A percentile compares a stretch with the other conserved stretches of the same genome.
phyloP scores from a whole-genome alignment of 352 stramenopile genomes.

The Phytophthora ramorum region DNA sequence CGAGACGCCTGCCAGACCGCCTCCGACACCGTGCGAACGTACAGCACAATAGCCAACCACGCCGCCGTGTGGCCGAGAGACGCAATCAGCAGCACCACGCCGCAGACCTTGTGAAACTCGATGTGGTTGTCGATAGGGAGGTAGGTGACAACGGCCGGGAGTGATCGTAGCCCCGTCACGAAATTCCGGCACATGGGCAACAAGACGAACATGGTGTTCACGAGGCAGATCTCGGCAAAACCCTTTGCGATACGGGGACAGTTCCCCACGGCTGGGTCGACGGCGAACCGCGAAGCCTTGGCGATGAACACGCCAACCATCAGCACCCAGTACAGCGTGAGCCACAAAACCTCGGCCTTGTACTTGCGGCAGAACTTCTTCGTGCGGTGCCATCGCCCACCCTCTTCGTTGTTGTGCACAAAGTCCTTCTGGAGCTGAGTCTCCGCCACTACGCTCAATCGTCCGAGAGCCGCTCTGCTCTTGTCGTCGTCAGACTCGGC shows the following conservation, averaged over 20 bases:
- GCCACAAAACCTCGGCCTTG: neutral
- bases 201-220: constrained; percentile 80
- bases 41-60: constrained; percentile 66
- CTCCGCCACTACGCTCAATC: constrained; percentile 17
- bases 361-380: constrained; percentile 35
- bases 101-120: constrained; percentile 81
- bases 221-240: constrained; percentile 73
- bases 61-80: constrained; percentile 57
- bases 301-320: constrained; percentile 1
- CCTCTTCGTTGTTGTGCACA: constrained; percentile 17
- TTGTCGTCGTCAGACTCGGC: constrained; percentile 33
- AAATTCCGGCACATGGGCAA: constrained; percentile 81
- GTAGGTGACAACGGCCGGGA: constrained; percentile 53
- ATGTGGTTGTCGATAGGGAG: constrained; percentile 73
- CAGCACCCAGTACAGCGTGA: neutral
- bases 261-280: constrained; percentile 62
- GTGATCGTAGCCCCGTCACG: constrained; percentile 55
- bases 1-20: constrained; percentile 51
- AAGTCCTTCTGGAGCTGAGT: constrained; percentile 18
- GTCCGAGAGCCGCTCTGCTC: constrained; percentile 20
- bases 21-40: constrained; percentile 45
- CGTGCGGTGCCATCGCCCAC: constrained; percentile 27
- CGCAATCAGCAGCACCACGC: constrained; percentile 70
- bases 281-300: constrained; percentile 25
- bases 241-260: constrained; percentile 68